These are phyloP conservation scores for Lophiostoma macrostomum DNA, from an alignment of 495 filamentous ascomycete species.

Conservation along the genomic window DNA sequence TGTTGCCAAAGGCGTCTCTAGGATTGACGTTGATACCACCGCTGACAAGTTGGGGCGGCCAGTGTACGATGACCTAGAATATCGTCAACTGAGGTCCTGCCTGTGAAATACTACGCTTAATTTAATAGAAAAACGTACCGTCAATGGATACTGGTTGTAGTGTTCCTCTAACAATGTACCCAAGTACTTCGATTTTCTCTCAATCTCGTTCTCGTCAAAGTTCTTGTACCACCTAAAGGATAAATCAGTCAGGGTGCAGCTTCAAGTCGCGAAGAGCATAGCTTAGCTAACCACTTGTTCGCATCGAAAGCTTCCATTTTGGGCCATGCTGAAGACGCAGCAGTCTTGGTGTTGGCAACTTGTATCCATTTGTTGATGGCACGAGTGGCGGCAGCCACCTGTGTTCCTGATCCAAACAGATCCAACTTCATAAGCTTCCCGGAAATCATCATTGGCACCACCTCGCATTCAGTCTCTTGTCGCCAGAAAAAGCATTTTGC, in stretches of 20 bases:
- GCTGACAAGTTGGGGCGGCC: constrained; percentile 1
- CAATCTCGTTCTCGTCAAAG: background rate
- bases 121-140: too few species aligned
- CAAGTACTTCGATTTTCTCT: constrained; percentile 21
- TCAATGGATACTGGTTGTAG: too few species aligned
- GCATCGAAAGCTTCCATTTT: constrained; percentile 14
- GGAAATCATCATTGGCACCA: background rate
- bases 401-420: constrained; percentile 1
- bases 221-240: constrained; percentile 1
- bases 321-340: constrained; percentile 15
- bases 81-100: too few species aligned
- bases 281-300: constrained; percentile 22
- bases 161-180: constrained; percentile 1
- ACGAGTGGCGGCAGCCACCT: constrained; percentile 1
- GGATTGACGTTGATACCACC: constrained; percentile 26
- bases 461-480: background rate
- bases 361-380: constrained; percentile 21
- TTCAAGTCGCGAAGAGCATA: too few species aligned
- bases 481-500: too few species aligned
- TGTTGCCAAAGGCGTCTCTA: constrained; percentile 45
- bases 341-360: constrained; percentile 2
- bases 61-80: constrained; percentile 7
- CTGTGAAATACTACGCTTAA: too few species aligned
- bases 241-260: too few species aligned
- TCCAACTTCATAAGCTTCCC: constrained; percentile 6